Conservation (phyloP, 2,329 filamentous ascomycete species). For the Phyllosticta capitalensis region DNA sequence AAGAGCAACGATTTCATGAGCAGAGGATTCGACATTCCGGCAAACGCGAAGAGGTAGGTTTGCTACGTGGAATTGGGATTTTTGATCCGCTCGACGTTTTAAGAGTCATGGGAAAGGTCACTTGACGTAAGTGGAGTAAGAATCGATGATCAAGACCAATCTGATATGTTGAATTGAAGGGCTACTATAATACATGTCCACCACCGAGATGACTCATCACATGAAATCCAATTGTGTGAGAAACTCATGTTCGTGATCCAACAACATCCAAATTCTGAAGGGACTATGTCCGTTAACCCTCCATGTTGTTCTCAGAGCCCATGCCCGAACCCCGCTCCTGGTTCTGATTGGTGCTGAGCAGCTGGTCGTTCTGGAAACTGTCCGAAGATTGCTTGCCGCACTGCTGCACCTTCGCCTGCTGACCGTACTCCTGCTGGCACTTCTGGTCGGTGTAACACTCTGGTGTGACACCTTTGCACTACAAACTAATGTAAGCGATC, state of each 20-base stretch:
- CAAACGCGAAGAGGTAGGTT: not conserved
- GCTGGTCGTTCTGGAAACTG: not conserved
- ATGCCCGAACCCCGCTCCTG: not conserved
- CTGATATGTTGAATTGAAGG: too few relatives aligned
- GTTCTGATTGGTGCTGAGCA: not conserved
- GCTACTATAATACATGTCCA: too few relatives aligned
- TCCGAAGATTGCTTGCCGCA: not conserved
- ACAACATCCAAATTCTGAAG: too few relatives aligned
- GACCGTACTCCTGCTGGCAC: not conserved
- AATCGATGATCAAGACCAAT: too few relatives aligned
- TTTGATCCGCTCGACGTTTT: too few relatives aligned
- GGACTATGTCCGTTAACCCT: not conserved
- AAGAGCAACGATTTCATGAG: slow-evolving; percentile 43
- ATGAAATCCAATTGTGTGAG: too few relatives aligned
- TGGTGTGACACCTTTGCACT: not conserved
- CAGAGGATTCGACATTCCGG: slow-evolving; percentile 34
- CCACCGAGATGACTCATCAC: too few relatives aligned
- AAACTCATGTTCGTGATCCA: too few relatives aligned
- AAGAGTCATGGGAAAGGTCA: too few relatives aligned
- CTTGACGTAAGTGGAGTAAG: too few relatives aligned
- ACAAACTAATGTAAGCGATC: too few relatives aligned
- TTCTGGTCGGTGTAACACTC: not conserved
- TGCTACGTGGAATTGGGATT: not conserved
- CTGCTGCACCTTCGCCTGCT: not conserved
- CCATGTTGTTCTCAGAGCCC: not conserved